Percentiles rank a stretch among this genome's conserved stretches.
Conservation (phyloP, 1,284 basidiomycete genomes). For the Mycosarcoma maydis region DNA sequence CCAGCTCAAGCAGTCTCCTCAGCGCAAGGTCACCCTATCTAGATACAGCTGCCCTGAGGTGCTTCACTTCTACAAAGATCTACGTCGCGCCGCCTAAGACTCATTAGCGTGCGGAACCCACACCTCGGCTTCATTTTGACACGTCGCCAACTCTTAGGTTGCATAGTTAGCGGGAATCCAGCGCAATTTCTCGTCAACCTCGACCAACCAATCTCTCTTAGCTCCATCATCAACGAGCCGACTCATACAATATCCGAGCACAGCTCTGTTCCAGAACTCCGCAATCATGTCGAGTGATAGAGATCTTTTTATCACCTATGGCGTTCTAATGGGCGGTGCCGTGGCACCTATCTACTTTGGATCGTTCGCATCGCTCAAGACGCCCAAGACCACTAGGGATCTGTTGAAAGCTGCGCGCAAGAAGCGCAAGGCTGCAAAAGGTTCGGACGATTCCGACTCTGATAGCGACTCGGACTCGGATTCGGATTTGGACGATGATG, state of each 20-base stretch:
- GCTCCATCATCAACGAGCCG: too few relatives aligned
- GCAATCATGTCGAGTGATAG: slow-evolving; percentile 36
- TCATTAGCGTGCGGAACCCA: not conserved
- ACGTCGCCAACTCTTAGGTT: too few relatives aligned
- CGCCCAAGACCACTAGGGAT: slow-evolving; percentile 54
- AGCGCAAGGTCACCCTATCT: too few relatives aligned
- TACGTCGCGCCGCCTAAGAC: not conserved
- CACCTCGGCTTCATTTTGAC: slow-evolving; percentile 21
- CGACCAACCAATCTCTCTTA: too few relatives aligned
- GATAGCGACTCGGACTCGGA: slow-evolving; percentile 37
- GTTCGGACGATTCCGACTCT: slow-evolving; percentile 18
- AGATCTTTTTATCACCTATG: slow-evolving; percentile 57
- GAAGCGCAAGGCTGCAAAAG: slow-evolving; percentile 14
- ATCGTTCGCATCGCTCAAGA: slow-evolving; percentile 56
- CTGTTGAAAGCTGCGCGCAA: slow-evolving; percentile 45
- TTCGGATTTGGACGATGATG: slow-evolving; percentile 53
- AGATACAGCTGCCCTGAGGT: too few relatives aligned
- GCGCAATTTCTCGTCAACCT: too few relatives aligned
- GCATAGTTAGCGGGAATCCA: too few relatives aligned
- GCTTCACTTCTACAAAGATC: too few relatives aligned
- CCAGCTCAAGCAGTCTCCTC: too few relatives aligned
- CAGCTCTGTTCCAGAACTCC: not conserved
- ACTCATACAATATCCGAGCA: too few relatives aligned
- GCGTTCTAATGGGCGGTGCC: slow-evolving; percentile 53
- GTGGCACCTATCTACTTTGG: slow-evolving; percentile 60